phyloP scores from a whole-genome alignment of 2,329 filamentous ascomycete species.

The Hypoxylon sp. region DNA sequence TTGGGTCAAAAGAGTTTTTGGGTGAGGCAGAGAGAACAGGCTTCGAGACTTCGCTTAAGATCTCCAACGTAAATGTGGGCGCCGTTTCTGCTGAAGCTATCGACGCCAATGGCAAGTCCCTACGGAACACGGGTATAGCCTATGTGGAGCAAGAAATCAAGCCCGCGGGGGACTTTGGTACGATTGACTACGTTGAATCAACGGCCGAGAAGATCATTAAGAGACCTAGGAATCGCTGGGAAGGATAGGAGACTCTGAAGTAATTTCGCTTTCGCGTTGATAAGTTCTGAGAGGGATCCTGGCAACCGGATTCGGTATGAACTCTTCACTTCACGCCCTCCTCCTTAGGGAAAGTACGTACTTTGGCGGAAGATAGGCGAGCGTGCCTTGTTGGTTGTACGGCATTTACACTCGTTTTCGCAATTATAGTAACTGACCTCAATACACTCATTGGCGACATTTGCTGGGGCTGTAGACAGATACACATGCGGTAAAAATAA shows the following conservation, averaged over 20 bases:
- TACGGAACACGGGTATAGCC: constrained; percentile 42
- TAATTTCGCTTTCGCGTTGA: constrained; percentile 22
- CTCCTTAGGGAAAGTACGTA: background rate
- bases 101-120: constrained; percentile 39
- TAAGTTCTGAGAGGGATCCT: constrained; percentile 8
- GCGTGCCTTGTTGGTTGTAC: background rate
- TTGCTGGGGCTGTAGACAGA: background rate
- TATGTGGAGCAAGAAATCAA: constrained; percentile 49
- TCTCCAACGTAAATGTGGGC: constrained; percentile 26
- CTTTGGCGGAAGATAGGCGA: background rate
- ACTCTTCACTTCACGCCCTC: too few species aligned
- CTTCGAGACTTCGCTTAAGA: constrained; percentile 58
- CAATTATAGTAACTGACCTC: constrained; percentile 4
- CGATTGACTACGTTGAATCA: background rate
- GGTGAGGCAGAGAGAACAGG: constrained; percentile 56
- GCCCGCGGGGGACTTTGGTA: constrained; percentile 1
- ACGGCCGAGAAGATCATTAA: constrained; percentile 6
- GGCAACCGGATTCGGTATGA: too few species aligned
- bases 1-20: constrained; percentile 54
- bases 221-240: constrained; percentile 14
- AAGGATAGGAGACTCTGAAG: constrained; percentile 28
- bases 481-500: too few species aligned
- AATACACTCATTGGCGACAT: constrained; percentile 26
- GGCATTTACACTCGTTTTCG: constrained; percentile 7
- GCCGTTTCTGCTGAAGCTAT: constrained; percentile 47